Evolutionary conservation across 768 basidiomycete species (phyloP).

Genomic region (Suillus luteus): DNA sequence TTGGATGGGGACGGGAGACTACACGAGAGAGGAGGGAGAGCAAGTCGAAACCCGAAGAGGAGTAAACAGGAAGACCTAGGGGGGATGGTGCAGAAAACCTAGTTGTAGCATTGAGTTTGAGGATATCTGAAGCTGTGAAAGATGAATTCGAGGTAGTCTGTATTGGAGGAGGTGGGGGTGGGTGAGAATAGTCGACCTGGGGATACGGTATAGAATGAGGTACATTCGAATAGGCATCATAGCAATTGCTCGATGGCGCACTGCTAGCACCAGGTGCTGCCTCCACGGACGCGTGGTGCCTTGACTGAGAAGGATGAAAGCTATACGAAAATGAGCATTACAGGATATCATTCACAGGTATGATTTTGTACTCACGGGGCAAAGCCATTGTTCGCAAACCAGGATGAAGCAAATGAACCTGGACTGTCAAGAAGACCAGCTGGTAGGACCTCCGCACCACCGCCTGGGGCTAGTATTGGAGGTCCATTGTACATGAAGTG

Average conservation of each 20-base stretch:
- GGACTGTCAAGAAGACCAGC: conserved; percentile 37
- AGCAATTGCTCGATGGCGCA: background rate
- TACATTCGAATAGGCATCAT: background rate
- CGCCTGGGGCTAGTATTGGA: conserved; percentile 67
- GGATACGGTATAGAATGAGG: conserved; percentile 10
- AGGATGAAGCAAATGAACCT: conserved; percentile 39
- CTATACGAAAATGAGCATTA: conserved; percentile 23
- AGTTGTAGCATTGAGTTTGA: conserved; percentile 8
- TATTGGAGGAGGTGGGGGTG: conserved; percentile 6
- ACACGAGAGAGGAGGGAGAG: conserved; percentile 81
- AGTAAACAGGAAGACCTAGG: conserved; percentile 68
- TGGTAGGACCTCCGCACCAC: conserved; percentile 75
- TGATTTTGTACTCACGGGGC: conserved; percentile 23
- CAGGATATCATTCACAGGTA: background rate
- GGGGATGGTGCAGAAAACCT: conserved; percentile 33
- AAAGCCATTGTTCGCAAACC: conserved; percentile 55
- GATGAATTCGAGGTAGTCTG: background rate
- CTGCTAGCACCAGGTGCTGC: background rate
- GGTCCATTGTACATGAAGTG: conserved; percentile 59
- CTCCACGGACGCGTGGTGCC: conserved; percentile 11
- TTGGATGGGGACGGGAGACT: conserved; percentile 70
- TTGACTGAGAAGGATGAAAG: conserved; percentile 26
- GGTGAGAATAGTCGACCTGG: conserved; percentile 5
- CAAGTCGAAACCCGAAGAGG: conserved; percentile 88
- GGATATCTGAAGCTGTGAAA: conserved; percentile 11